Base-by-base conservation (phyloP, 179 eudicot genomes). In the Silene vulgaris region DNA sequence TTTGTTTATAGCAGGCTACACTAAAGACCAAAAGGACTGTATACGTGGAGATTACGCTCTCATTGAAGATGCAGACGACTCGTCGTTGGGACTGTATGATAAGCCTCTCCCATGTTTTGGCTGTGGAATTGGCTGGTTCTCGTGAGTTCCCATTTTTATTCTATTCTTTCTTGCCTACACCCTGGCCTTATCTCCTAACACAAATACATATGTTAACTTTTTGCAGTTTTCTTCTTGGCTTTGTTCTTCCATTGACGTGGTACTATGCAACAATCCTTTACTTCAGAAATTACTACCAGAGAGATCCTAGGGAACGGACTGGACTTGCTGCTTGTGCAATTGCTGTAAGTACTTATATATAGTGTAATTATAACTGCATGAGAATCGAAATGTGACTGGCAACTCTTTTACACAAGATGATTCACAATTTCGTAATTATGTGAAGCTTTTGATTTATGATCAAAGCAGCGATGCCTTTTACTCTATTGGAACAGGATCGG, bases 121-220 rank as follows among this genome's bases (percentile, higher is more conserved):
- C 59, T 85, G 85, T 69, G 88, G 88, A 74, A 83, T 85, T 28
- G 88, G 88, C 69, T 85, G 88, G 88, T 81, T 83, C 76, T 85
- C 83, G 88, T 85, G 76, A 75, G 88, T 81, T 23, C 9, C 63
- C 23, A 61, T 35, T 23, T 6, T 35, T 60, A 30, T 11, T 61
- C 5, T 61, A 12, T 71, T 62, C 20, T 37, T 69, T 1, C 73
- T 32, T 57, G 20, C 67, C 37, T n/a, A 57, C 14, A 16, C 23
- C 74, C 16, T 13, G n/a, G 14, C 30, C 70, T 67, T 71, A 9
- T 67, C 59, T 65, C 30, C 43, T 69, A 71, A 43, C 43, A 45
- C 45, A 64, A 9, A 61, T 77, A 37, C 57, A 61, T 69, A 50
- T 50, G n/a, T 52, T 52, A 21, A 56, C 56, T 43, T 60, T 62